Percentiles rank a stretch among this genome's conserved stretches.
These are phyloP conservation scores for Diaporthe eres DNA, from an alignment of 2,329 filamentous ascomycete genomes.

Conservation along the genomic window DNA sequence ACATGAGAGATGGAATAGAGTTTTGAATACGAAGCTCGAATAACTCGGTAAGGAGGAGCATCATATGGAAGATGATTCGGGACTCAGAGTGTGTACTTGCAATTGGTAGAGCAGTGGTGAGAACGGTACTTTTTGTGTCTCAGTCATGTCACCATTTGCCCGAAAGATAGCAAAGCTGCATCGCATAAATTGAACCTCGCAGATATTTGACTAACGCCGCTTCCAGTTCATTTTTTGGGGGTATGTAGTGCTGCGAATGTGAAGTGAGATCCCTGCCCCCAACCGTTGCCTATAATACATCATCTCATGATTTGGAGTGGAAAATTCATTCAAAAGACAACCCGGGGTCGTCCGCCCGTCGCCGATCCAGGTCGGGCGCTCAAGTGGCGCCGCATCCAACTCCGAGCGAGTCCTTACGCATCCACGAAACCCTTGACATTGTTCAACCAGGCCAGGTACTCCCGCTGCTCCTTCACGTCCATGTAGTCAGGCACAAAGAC, in stretches of 20 bases:
- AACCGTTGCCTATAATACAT: conserved; percentile 20
- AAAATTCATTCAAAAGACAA: conserved; percentile 1
- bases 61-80: background rate
- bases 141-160: background rate
- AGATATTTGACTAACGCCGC: conserved; percentile 4
- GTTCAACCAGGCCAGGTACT: conserved; percentile 92
- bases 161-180: too few relatives aligned
- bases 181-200: background rate
- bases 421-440: conserved; percentile 90
- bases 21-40: background rate
- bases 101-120: background rate
- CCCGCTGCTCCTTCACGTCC: conserved; percentile 97
- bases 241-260: conserved; percentile 12
- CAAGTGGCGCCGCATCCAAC: too few relatives aligned
- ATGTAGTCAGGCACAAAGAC: conserved; percentile 96
- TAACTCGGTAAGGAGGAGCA: background rate
- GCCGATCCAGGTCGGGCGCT: background rate
- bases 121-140: background rate
- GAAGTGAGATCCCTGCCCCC: conserved; percentile 12
- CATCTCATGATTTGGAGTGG: conserved; percentile 20
- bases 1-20: too few relatives aligned
- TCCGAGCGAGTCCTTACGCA: conserved; percentile 61
- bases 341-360: background rate
- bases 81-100: background rate
- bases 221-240: conserved; percentile 17